Conservation (phyloP, 108 stramenopile species). For the Parmales sp. region DNA sequence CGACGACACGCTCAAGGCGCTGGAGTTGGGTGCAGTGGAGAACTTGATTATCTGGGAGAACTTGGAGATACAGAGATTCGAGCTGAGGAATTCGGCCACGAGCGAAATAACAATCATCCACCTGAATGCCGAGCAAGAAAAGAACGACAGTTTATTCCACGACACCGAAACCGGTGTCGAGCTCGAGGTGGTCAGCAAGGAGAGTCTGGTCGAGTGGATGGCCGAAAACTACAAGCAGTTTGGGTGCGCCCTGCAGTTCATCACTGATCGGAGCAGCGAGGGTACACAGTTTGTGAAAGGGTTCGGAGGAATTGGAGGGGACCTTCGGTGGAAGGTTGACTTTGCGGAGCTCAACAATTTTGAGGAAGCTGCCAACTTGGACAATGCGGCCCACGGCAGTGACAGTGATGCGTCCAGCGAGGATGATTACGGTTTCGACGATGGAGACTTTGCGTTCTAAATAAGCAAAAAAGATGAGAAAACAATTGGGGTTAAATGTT, state of each 20-base stretch:
- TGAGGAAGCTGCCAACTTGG: conserved; percentile 57
- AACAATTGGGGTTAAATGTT: too few species aligned
- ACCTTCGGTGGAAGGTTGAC: conserved; percentile 95
- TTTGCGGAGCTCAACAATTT: conserved; percentile 67
- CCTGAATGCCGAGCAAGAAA: conserved; percentile 79
- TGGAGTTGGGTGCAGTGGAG: conserved; percentile 95
- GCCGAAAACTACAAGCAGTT: conserved; percentile 94
- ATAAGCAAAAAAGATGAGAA: not conserved
- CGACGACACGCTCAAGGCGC: conserved; percentile 90
- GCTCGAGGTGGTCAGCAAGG: conserved; percentile 80
- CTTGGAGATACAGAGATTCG: conserved; percentile 66
- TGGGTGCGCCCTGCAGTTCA: conserved; percentile 94
- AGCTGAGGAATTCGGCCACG: conserved; percentile 70
- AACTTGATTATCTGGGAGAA: conserved; percentile 96
- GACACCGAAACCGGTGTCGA: conserved; percentile 82
- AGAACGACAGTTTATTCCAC: conserved; percentile 68
- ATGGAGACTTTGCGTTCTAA: conserved; percentile 80
- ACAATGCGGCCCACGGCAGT: conserved; percentile 43
- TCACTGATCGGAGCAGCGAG: conserved; percentile 91
- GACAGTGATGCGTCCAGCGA: conserved; percentile 42
- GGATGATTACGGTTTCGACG: conserved; percentile 75
- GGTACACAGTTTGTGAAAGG: conserved; percentile 97
- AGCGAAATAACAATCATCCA: conserved; percentile 72
- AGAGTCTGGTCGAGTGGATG: conserved; percentile 92
- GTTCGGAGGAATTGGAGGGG: conserved; percentile 97